Conservation (phyloP, 495 filamentous ascomycete species). For the Hypoxylon fragiforme region DNA sequence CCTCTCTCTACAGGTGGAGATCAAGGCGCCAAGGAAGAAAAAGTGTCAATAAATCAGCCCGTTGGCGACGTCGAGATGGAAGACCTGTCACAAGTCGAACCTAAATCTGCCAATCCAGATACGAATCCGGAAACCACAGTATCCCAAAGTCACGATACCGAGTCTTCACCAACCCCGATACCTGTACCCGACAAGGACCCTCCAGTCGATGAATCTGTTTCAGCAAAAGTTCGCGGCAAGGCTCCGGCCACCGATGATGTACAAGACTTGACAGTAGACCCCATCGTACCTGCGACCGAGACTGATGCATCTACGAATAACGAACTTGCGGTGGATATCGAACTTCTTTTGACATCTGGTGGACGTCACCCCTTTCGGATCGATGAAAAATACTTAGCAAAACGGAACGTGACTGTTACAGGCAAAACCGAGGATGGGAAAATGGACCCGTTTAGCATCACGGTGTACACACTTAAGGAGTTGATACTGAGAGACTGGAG, state of each 20-base stretch:
- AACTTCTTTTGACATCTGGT: conserved; percentile 76
- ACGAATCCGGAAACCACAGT: conserved; percentile 10
- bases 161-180: conserved; percentile 22
- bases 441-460: conserved; percentile 83
- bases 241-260: conserved; percentile 22
- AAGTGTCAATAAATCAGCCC: conserved; percentile 27
- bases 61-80: conserved; percentile 38
- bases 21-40: conserved; percentile 28
- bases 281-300: conserved; percentile 40
- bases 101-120: conserved; percentile 30
- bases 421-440: conserved; percentile 54
- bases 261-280: conserved; percentile 47
- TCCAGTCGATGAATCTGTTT: conserved; percentile 16
- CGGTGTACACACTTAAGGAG: conserved; percentile 88
- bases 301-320: conserved; percentile 40
- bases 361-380: conserved; percentile 85
- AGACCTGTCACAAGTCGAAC: conserved; percentile 32
- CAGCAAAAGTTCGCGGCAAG: conserved; percentile 31
- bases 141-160: conserved; percentile 23
- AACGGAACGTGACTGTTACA: conserved; percentile 73
- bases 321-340: conserved; percentile 57
- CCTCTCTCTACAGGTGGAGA: conserved; percentile 32
- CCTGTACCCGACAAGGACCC: conserved; percentile 32
- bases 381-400: conserved; percentile 80
- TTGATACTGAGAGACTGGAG: conserved; percentile 89